Evolutionary conservation across 140 eudicot species (phyloP).

Genomic region (Bidens hawaiensis): DNA sequence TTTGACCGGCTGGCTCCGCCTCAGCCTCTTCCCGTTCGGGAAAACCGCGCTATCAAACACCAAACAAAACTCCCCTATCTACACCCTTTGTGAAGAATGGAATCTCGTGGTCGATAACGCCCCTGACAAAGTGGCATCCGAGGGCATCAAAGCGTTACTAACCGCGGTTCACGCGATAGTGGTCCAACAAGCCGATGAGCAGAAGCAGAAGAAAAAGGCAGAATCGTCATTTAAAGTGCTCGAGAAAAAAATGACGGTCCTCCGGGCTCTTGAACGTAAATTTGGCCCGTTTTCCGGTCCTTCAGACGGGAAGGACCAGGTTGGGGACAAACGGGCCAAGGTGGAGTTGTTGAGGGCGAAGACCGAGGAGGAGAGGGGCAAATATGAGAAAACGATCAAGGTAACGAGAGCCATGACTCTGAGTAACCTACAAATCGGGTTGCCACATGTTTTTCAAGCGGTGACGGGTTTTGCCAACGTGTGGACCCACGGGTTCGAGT

Average conservation of each 20-base stretch:
- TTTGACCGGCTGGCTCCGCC: conserved; percentile 94
- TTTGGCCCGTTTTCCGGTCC: conserved; percentile 56
- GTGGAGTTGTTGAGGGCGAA: conserved; percentile 61
- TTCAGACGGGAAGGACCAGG: conserved; percentile 48
- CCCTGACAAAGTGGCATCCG: conserved; percentile 30
- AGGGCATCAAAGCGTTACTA: conserved; percentile 67
- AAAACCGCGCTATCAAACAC: conserved; percentile 49
- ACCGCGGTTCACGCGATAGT: conserved; percentile 30
- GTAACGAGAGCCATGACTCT: conserved; percentile 75
- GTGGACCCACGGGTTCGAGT: conserved; percentile 82
- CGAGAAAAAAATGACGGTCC: conserved; percentile 64
- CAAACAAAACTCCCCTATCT: conserved; percentile 54
- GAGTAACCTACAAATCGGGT: conserved; percentile 81
- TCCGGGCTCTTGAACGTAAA: conserved; percentile 68
- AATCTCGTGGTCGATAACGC: no score
- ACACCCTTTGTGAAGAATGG: no score
- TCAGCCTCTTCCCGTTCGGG: conserved; percentile 76
- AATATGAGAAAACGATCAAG: conserved; percentile 60
- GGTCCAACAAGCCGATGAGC: conserved; percentile 80
- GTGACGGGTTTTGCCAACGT: conserved; percentile 87
- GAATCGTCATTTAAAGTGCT: conserved; percentile 74
- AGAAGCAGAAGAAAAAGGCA: conserved; percentile 75
- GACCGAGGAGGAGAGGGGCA: conserved; percentile 84
- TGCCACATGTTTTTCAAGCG: conserved; percentile 92
- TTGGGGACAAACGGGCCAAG: conserved; percentile 64